These are phyloP conservation scores for Talaromyces adpressus DNA, from an alignment of 495 filamentous ascomycete genomes.

Conservation along the genomic window DNA sequence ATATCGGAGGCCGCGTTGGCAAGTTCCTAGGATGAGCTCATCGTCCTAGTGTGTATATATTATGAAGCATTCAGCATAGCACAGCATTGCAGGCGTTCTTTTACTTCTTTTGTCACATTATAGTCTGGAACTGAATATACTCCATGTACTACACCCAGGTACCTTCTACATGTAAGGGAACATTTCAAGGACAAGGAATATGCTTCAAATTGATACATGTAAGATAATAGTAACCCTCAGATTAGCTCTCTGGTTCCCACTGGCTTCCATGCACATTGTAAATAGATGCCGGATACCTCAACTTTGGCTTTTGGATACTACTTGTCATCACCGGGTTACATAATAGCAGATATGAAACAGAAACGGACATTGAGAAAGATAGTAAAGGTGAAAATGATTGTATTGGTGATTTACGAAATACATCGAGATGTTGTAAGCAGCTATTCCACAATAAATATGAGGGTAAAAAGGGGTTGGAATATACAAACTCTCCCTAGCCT, in stretches of 20 bases:
- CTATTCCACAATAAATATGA: not conserved
- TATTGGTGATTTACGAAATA: not conserved
- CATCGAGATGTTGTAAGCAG: not conserved
- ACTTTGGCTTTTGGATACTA: slow-evolving; percentile 50
- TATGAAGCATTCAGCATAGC: slow-evolving; percentile 2
- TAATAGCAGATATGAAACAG: not conserved
- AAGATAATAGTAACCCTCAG: slow-evolving; percentile 32
- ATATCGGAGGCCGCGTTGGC: slow-evolving; percentile 77
- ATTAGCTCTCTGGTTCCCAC: slow-evolving; percentile 55
- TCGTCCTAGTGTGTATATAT: not conserved
- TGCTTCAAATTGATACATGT: not conserved
- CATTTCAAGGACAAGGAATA: not conserved
- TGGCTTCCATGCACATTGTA: slow-evolving; percentile 32
- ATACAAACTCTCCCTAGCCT: slow-evolving; percentile 11
- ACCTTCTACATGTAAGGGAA: not conserved
- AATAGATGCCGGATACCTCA: slow-evolving; percentile 38
- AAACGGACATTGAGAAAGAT: not conserved
- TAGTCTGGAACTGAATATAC: not conserved
- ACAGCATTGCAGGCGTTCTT: slow-evolving; percentile 3
- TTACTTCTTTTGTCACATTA: not conserved
- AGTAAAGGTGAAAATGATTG: slow-evolving; percentile 1
- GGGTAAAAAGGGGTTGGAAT: not conserved
- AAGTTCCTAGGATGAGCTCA: slow-evolving; percentile 58
- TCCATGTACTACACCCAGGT: not conserved
- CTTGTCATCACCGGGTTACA: slow-evolving; percentile 40